These are phyloP conservation scores for Xylariaceae sp. DNA, from an alignment of 2,329 filamentous ascomycete species.

Conservation along the genomic window DNA sequence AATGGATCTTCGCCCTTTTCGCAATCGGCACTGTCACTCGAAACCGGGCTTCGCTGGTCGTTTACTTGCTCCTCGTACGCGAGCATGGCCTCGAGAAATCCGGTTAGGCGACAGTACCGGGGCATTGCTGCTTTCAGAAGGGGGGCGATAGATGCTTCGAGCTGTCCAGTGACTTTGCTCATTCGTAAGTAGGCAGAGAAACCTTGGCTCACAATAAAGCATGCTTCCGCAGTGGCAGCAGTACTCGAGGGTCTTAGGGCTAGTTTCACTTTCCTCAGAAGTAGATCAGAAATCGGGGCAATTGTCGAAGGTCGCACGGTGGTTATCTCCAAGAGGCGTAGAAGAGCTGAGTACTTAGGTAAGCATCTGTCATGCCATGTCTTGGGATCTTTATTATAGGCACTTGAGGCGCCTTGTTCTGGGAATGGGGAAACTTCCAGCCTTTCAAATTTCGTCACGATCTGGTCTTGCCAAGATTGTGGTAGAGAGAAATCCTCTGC, in stretches of 20 bases:
- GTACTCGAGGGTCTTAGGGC: slow-evolving; percentile 58
- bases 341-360: slow-evolving; percentile 63
- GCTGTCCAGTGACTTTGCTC: slow-evolving; percentile 51
- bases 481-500: slow-evolving; percentile 54
- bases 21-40: slow-evolving; percentile 34
- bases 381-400: slow-evolving; percentile 56
- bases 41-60: slow-evolving; percentile 18
- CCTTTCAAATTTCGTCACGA: slow-evolving; percentile 64
- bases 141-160: slow-evolving; percentile 60
- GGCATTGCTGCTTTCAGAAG: slow-evolving; percentile 62
- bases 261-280: slow-evolving; percentile 62
- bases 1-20: slow-evolving; percentile 58
- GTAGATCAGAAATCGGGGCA: slow-evolving; percentile 59
- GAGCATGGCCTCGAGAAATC: slow-evolving; percentile 62
- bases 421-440: slow-evolving; percentile 62
- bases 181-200: slow-evolving; percentile 69
- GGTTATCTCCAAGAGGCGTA: slow-evolving; percentile 59
- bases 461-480: slow-evolving; percentile 68
- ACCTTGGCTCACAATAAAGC: slow-evolving; percentile 70
- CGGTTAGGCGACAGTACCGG: slow-evolving; percentile 59
- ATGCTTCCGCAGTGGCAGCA: slow-evolving; percentile 57
- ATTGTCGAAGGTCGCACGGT: slow-evolving; percentile 63
- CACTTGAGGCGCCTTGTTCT: slow-evolving; percentile 47
- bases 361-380: slow-evolving; percentile 60
- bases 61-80: slow-evolving; percentile 44